Conservation (phyloP, 1,284 basidiomycete genomes). For the Irpex sp. region DNA sequence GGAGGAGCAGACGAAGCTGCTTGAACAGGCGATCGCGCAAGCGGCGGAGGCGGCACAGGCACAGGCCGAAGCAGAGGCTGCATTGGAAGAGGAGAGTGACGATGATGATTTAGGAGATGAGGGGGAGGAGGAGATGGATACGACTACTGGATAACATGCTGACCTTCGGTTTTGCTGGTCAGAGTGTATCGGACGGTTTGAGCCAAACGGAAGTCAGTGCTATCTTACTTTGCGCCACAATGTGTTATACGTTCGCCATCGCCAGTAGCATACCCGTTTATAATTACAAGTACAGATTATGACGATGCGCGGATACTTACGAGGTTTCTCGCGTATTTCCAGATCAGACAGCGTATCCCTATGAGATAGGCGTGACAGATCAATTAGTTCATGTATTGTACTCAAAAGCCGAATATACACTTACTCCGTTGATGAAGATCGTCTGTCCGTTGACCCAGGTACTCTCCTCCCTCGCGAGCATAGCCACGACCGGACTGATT, state of each 20-base stretch:
- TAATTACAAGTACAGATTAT: no score
- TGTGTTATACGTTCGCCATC: no score
- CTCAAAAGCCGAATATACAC: constrained; percentile 5
- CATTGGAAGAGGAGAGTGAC: constrained; percentile 52
- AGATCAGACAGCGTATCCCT: neutral
- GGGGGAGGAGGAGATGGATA: neutral
- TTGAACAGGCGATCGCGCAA: constrained; percentile 67
- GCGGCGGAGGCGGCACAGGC: constrained; percentile 69
- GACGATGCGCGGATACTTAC: no score
- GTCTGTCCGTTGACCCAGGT: constrained; percentile 54
- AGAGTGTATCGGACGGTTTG: neutral
- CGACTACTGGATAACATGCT: neutral
- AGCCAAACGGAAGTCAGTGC: no score
- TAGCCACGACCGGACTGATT: constrained; percentile 45
- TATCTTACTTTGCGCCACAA: no score
- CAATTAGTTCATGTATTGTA: neutral
- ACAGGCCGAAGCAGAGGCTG: constrained; percentile 71
- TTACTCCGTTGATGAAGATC: constrained; percentile 47
- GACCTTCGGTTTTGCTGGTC: neutral
- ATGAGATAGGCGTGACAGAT: neutral
- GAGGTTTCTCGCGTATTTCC: no score
- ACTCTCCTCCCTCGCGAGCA: constrained; percentile 44
- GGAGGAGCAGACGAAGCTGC: constrained; percentile 60
- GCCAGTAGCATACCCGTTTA: no score
- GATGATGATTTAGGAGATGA: neutral